Percentiles rank a stretch among this genome's conserved stretches.
phyloP scores from a whole-genome alignment of 179 eudicot genomes.

The Nepenthes alata region DNA sequence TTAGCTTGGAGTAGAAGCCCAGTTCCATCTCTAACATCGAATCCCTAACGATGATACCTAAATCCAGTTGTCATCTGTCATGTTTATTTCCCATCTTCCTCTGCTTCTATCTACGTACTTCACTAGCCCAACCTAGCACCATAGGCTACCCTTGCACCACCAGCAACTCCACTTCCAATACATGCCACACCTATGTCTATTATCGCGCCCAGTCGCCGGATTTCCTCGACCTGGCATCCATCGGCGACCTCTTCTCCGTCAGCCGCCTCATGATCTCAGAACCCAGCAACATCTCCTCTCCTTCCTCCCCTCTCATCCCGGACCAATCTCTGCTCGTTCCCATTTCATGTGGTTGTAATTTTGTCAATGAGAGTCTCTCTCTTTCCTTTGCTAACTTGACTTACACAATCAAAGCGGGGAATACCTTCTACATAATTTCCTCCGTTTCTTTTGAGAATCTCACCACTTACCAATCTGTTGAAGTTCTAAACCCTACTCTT shows the following conservation, averaged over 20 bases:
- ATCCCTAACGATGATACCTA: conserved; percentile 10
- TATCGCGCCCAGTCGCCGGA: conserved; percentile 40
- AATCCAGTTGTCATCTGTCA: background rate
- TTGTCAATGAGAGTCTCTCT: conserved; percentile 20
- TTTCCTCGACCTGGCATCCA: conserved; percentile 42
- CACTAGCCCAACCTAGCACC: conserved; percentile 28
- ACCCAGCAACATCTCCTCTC: conserved; percentile 58
- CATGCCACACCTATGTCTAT: conserved; percentile 61
- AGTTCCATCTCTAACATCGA: too few relatives aligned
- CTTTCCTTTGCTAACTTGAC: conserved; percentile 40
- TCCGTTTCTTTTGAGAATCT: conserved; percentile 36
- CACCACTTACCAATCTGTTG: conserved; percentile 59
- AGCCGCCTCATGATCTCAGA: conserved; percentile 53
- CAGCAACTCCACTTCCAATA: conserved; percentile 13
- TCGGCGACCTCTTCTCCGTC: conserved; percentile 61
- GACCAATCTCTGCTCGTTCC: conserved; percentile 59
- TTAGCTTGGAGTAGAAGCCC: too few relatives aligned
- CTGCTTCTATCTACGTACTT: conserved; percentile 4
- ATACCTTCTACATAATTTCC: conserved; percentile 52
- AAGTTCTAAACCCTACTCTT: conserved; percentile 46
- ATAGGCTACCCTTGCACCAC: conserved; percentile 54
- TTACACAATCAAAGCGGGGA: conserved; percentile 26
- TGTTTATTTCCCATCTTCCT: conserved; percentile 12
- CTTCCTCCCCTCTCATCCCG: conserved; percentile 25
- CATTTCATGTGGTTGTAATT: conserved; percentile 47